Conservation (phyloP, 2,329 filamentous ascomycete genomes). For the Aspergillus melleus region DNA sequence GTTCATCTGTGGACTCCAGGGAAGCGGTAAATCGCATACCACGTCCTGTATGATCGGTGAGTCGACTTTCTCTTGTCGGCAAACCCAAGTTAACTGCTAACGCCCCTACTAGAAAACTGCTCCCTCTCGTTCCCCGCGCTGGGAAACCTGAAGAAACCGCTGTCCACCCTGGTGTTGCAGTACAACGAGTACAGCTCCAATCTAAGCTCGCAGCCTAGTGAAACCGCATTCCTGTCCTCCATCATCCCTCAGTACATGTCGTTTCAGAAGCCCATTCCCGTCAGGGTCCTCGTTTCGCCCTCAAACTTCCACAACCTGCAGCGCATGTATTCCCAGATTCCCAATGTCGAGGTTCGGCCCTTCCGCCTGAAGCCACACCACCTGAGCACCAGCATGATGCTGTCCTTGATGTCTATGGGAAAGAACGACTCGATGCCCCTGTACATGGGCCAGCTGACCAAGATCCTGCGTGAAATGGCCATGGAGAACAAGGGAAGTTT, state of each 20-base stretch:
- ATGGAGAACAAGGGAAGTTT: slow-evolving; percentile 42
- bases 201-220: slow-evolving; percentile 46
- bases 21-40: slow-evolving; percentile 63
- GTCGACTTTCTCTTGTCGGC: neutral
- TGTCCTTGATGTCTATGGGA: slow-evolving; percentile 56
- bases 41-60: slow-evolving; percentile 54
- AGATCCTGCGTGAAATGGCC: slow-evolving; percentile 55
- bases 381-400: slow-evolving; percentile 55
- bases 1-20: slow-evolving; percentile 65
- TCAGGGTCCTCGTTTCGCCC: slow-evolving; percentile 54
- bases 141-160: slow-evolving; percentile 47
- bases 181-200: slow-evolving; percentile 51
- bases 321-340: slow-evolving; percentile 45
- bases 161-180: slow-evolving; percentile 58
- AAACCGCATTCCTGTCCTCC: slow-evolving; percentile 57
- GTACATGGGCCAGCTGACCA: slow-evolving; percentile 48
- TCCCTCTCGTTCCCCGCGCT: slow-evolving; percentile 34
- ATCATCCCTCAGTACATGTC: slow-evolving; percentile 19
- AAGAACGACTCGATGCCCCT: slow-evolving; percentile 46
- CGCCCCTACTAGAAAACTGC: slow-evolving; percentile 35
- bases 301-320: slow-evolving; percentile 48
- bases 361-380: slow-evolving; percentile 31
- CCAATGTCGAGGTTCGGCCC: slow-evolving; percentile 12
- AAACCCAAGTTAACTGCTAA: neutral
- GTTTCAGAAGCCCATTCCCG: slow-evolving; percentile 36